Conservation (phyloP, 495 filamentous ascomycete species). For the Penicillium nucicola region DNA sequence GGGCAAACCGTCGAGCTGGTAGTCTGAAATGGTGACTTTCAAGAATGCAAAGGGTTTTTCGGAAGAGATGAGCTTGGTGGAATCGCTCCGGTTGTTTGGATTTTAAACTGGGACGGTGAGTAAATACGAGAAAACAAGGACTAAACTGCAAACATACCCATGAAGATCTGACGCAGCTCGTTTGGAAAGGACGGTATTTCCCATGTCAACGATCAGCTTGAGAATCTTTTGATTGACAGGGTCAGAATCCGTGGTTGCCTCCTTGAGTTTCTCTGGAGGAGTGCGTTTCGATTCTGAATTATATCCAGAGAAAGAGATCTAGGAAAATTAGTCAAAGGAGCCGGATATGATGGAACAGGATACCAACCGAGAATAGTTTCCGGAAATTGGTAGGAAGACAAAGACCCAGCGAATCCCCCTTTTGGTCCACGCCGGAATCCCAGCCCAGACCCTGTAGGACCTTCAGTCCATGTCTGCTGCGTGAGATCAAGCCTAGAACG, state of each 20-base stretch:
- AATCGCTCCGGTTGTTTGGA: conserved; percentile 66
- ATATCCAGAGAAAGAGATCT: conserved; percentile 40
- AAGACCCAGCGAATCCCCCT: conserved; percentile 80
- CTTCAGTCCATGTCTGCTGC: conserved; percentile 87
- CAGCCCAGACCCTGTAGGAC: conserved; percentile 84
- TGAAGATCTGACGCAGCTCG: conserved; percentile 70
- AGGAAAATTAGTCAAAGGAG: conserved; percentile 6
- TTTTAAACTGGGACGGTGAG: conserved; percentile 52
- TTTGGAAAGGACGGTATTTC: conserved; percentile 84
- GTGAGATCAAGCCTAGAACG: conserved; percentile 86
- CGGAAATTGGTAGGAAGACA: conserved; percentile 78
- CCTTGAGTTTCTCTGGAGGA: conserved; percentile 39
- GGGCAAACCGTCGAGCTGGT: conserved; percentile 77
- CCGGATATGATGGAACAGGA: conserved; percentile 8
- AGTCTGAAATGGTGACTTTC: conserved; percentile 89
- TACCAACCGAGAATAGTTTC: conserved; percentile 67
- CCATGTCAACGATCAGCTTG: conserved; percentile 76
- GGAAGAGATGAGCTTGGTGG: conserved; percentile 71
- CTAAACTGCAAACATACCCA: conserved; percentile 30
- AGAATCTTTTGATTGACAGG: conserved; percentile 69
- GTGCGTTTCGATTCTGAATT: conserved; percentile 34
- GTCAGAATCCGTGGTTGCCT: conserved; percentile 58
- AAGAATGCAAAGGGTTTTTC: conserved; percentile 77
- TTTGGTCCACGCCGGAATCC: conserved; percentile 83
- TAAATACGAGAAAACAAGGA: background rate